These are phyloP conservation scores for Quercus glauca DNA, from an alignment of 306 rosid genomes.

Conservation along the genomic window DNA sequence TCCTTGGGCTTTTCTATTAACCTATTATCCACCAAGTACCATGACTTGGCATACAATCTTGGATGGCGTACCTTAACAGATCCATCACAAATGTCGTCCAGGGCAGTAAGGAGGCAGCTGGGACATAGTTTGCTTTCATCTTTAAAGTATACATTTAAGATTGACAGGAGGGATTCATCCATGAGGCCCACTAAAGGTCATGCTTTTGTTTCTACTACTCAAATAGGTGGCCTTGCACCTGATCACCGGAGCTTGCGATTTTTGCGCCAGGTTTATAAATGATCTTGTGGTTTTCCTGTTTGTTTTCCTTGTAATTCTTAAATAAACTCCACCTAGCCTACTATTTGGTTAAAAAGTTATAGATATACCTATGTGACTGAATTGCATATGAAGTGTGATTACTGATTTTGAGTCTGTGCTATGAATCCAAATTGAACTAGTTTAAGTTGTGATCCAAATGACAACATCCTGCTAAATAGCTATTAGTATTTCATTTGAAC, in stretches of 20 bases:
- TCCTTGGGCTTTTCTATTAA: conserved; percentile 76
- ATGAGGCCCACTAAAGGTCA: conserved; percentile 79
- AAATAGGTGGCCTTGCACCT: conserved; percentile 91
- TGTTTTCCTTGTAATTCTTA: background rate
- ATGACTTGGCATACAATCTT: conserved; percentile 80
- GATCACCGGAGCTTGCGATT: conserved; percentile 78
- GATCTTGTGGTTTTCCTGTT: conserved; percentile 13
- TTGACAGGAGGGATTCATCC: conserved; percentile 80
- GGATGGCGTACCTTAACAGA: conserved; percentile 96
- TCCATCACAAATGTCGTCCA: conserved; percentile 85
- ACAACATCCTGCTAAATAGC: background rate
- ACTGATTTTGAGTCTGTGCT: background rate
- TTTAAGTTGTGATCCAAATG: background rate
- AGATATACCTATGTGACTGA: background rate
- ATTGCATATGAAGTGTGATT: background rate
- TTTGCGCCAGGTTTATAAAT: conserved; percentile 72
- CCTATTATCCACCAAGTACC: conserved; percentile 68
- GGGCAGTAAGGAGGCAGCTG: conserved; percentile 93
- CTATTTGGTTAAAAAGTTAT: background rate
- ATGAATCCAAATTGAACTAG: background rate
- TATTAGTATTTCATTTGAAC: background rate
- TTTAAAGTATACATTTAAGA: conserved; percentile 74
- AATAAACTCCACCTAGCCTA: background rate
- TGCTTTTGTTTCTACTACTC: conserved; percentile 86
- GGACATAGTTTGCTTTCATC: conserved; percentile 90